A percentile compares a stretch with the other conserved stretches of the same genome.
phyloP scores from a whole-genome alignment of 1,139 yeast species.

The Nadsonia starkeyi-henricii region DNA sequence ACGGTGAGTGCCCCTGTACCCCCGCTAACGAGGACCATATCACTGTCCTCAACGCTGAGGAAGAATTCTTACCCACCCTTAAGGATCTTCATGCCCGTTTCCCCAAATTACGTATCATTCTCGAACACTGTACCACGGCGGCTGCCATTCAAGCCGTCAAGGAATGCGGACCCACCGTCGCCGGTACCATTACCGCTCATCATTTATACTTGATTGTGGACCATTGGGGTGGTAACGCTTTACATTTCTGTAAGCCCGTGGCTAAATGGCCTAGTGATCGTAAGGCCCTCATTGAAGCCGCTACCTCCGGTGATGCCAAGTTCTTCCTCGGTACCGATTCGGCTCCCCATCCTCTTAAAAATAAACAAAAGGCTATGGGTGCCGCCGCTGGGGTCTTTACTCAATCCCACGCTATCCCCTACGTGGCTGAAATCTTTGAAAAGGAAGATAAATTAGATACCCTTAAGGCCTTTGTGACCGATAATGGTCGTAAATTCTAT shows the following conservation, averaged over 20 bases:
- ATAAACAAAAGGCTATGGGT: slow-evolving; percentile 62
- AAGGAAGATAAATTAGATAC: slow-evolving; percentile 45
- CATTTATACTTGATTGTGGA: slow-evolving; percentile 81
- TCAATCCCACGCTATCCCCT: slow-evolving; percentile 69
- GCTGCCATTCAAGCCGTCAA: slow-evolving; percentile 73
- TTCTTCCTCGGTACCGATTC: slow-evolving; percentile 96
- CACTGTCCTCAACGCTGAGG: slow-evolving; percentile 88
- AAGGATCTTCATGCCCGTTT: slow-evolving; percentile 63
- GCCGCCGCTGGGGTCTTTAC: slow-evolving; percentile 97
- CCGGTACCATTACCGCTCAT: slow-evolving; percentile 93
- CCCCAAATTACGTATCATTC: slow-evolving; percentile 73
- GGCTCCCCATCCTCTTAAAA: slow-evolving; percentile 84
- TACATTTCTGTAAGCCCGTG: slow-evolving; percentile 93
- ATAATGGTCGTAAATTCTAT: slow-evolving; percentile 61
- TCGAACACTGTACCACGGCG: slow-evolving; percentile 90
- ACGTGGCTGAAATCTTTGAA: slow-evolving; percentile 80
- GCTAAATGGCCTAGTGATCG: slow-evolving; percentile 85
- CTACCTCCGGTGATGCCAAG: slow-evolving; percentile 82
- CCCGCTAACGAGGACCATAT: slow-evolving; percentile 37
- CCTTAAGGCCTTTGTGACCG: slow-evolving; percentile 61
- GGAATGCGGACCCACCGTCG: slow-evolving; percentile 59
- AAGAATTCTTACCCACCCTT: slow-evolving; percentile 83
- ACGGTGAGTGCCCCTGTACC: slow-evolving; percentile 72
- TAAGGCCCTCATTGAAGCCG: slow-evolving; percentile 69
- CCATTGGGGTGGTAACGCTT: slow-evolving; percentile 93